Conservation (phyloP, 257 asterid genomes). For the Nemophila menziesii region DNA sequence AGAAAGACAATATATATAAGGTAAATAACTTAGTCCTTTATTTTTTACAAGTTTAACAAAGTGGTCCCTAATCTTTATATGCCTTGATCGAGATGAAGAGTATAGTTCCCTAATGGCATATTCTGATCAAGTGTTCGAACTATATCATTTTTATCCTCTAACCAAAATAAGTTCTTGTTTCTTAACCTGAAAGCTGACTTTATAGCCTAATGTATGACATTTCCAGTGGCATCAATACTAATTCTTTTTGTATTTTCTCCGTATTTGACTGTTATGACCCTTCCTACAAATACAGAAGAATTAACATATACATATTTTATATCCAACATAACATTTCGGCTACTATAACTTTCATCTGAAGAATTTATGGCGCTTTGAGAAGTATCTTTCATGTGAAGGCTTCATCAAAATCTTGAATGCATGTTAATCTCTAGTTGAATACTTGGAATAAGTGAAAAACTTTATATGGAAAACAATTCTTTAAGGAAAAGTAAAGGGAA, state of each 20-base stretch:
- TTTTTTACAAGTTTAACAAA: too few relatives aligned
- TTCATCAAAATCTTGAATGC: too few relatives aligned
- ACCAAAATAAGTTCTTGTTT: conserved; percentile 68
- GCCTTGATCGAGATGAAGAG: conserved; percentile 83
- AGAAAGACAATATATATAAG: too few relatives aligned
- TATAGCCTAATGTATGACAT: conserved; percentile 67
- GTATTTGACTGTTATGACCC: conserved; percentile 60
- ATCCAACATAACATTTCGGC: neutral
- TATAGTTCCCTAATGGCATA: conserved; percentile 79
- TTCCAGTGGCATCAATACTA: conserved; percentile 57
- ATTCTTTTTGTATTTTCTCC: conserved; percentile 56
- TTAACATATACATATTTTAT: neutral
- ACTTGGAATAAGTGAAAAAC: too few relatives aligned
- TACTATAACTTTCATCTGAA: too few relatives aligned
- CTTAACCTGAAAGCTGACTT: conserved; percentile 64
- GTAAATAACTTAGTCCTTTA: too few relatives aligned
- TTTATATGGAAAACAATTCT: too few relatives aligned
- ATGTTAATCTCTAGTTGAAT: neutral
- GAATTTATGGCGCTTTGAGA: neutral
- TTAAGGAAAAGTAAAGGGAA: too few relatives aligned
- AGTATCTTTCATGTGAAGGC: too few relatives aligned
- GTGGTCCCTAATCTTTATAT: too few relatives aligned
- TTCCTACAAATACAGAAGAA: conserved; percentile 29
- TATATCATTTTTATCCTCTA: conserved; percentile 63
- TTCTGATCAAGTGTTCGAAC: conserved; percentile 63